Base-by-base conservation (phyloP, 2,329 filamentous ascomycete genomes). In the Cyphellophora attinorum region DNA sequence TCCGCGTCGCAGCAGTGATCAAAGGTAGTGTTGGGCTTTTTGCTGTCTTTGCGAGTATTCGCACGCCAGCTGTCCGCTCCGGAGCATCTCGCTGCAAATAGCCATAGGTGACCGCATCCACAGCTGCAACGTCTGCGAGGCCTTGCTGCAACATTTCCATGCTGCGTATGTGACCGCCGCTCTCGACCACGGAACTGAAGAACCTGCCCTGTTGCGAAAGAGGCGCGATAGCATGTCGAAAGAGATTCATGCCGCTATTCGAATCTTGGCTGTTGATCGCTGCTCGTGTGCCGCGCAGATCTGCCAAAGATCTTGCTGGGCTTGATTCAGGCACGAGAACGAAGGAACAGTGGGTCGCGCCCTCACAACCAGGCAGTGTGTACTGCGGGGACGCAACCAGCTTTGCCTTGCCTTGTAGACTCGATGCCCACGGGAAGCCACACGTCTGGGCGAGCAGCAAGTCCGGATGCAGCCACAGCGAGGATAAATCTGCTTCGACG, bases 201-300 rank as follows among this genome's bases (percentile, higher is more conserved):
- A 25, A 25, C 8, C 21, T 8, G 21, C 21, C 21, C n/a, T 25
- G 21, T n/a, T 25, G 8, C 21, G 21, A 8, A n/a, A 25, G 21
- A 8, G 21, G 21, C 21, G 21, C 21, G 8, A 25, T n/a, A n/a
- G 21, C 21, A 8, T 8, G 21, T 8, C 21, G 21, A 8, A 25
- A n/a, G 21, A 25, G 21, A 25, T 25, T 25, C 21, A 25, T 25
- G 21, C 21, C 21, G 21, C 21, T 25, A n/a, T 25, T 25, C 8
- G 21, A 25, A n/a, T 25, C 21, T 25, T 8, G 21, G 21, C 21
- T 25, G 21, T 25, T 25, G 8, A 25, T 25, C 8, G 21, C 21
- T 25, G n/a, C 21, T 8, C 21, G 21, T n/a, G 8, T 25, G 21
- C 21, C 21, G 8, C 21, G 21, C n/a, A 25, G 21, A n/a, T 25